Percentiles rank a stretch among this genome's conserved stretches.
These are phyloP conservation scores for Dactylellina drechsleri DNA, from an alignment of 2,329 filamentous ascomycete genomes.

Conservation along the genomic window DNA sequence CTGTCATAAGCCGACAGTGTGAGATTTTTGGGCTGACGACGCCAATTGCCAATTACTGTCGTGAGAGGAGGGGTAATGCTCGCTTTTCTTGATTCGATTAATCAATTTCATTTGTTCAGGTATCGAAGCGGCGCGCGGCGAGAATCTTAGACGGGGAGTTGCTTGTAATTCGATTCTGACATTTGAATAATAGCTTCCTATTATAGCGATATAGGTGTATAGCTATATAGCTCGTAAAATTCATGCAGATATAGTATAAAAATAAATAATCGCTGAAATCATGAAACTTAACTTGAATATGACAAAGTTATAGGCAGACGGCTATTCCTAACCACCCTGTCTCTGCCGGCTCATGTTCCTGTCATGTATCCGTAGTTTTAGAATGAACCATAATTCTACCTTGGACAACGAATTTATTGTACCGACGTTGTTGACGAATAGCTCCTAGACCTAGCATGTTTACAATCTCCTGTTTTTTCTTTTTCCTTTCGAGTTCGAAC, in stretches of 20 bases:
- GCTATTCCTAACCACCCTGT: neutral
- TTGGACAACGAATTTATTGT: constrained; percentile 10
- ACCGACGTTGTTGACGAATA: constrained; percentile 31
- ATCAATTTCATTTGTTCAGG: too few relatives aligned
- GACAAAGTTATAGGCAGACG: constrained; percentile 1
- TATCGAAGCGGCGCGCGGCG: too few relatives aligned
- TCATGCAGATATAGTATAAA: neutral
- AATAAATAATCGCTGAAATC: too few relatives aligned
- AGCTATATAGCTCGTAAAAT: constrained; percentile 3
- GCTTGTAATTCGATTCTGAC: too few relatives aligned
- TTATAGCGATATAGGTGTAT: too few relatives aligned
- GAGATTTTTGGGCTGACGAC: too few relatives aligned
- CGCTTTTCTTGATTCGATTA: too few relatives aligned
- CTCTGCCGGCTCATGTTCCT: neutral
- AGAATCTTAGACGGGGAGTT: too few relatives aligned
- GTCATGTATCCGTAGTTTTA: constrained; percentile 5
- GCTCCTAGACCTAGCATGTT: neutral
- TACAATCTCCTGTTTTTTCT: constrained; percentile 6
- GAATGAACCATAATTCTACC: constrained; percentile 33
- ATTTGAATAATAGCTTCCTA: too few relatives aligned
- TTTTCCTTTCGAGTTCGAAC: neutral
- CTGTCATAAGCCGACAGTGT: too few relatives aligned
- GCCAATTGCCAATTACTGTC: too few relatives aligned
- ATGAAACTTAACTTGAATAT: constrained; percentile 5
- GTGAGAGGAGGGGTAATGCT: too few relatives aligned